Percentiles rank a stretch among this genome's conserved stretches.
Evolutionary conservation across 768 basidiomycete genomes (phyloP).

Genomic region (Dendrothele bispora): DNA sequence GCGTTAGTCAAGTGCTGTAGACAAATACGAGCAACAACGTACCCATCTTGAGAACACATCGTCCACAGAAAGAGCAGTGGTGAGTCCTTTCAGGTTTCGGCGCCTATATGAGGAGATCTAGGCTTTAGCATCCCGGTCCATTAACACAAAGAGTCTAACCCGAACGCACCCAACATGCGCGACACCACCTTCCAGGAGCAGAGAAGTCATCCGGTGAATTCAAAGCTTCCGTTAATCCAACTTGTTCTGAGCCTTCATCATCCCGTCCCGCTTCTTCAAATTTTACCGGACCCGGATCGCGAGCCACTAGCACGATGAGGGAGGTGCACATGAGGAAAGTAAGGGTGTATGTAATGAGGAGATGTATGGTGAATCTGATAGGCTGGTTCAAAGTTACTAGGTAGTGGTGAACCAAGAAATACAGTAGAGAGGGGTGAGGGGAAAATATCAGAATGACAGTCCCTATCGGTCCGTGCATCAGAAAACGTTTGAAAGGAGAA

Average conservation of each 20-base stretch:
- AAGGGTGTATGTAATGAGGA: conserved; percentile 60
- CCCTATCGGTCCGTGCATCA: conserved; percentile 25
- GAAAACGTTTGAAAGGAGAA: conserved; percentile 20
- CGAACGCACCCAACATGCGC: conserved; percentile 63
- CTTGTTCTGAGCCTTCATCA: conserved; percentile 40
- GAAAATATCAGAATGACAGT: conserved; percentile 58
- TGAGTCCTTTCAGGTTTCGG: conserved; percentile 81
- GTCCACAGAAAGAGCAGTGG: conserved; percentile 72
- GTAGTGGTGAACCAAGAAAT: conserved; percentile 68
- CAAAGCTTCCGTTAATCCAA: conserved; percentile 62
- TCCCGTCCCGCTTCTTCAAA: conserved; percentile 25
- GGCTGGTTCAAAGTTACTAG: conserved; percentile 52
- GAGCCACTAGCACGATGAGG: conserved; percentile 66
- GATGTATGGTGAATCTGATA: conserved; percentile 49
- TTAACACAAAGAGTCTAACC: neutral
- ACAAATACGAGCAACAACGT: conserved; percentile 18
- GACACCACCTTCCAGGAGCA: conserved; percentile 68
- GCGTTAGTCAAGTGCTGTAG: conserved; percentile 9
- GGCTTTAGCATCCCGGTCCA: neutral
- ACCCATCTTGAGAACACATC: conserved; percentile 89
- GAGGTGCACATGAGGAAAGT: conserved; percentile 72
- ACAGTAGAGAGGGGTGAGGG: conserved; percentile 74
- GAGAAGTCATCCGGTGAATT: conserved; percentile 51
- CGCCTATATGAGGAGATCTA: conserved; percentile 29
- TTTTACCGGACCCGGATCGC: conserved; percentile 72